Evolutionary conservation across 495 filamentous ascomycete genomes (phyloP).

Genomic region (Pyronema domesticum): DNA sequence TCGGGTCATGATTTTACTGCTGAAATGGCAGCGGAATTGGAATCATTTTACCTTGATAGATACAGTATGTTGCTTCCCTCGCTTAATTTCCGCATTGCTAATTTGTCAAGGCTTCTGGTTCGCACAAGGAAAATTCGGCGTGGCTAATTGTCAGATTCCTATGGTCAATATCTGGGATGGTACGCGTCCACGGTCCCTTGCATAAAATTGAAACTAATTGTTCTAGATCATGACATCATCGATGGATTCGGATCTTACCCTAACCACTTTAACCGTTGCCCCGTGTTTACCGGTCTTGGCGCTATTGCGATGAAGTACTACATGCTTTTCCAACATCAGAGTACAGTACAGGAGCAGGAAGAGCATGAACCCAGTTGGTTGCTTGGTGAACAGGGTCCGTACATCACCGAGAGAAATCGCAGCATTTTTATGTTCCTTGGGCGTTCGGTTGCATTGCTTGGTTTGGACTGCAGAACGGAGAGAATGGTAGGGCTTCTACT

Average conservation of each 20-base stretch:
- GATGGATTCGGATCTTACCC: conserved; percentile 92
- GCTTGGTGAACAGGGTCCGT: conserved; percentile 69
- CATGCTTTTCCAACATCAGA: conserved; percentile 95
- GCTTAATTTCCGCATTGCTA: background rate
- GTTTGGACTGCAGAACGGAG: conserved; percentile 82
- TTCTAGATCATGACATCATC: conserved; percentile 71
- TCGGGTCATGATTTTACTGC: conserved; percentile 50
- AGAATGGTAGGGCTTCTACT: conserved; percentile 36
- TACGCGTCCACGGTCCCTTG: background rate
- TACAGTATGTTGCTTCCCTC: conserved; percentile 37
- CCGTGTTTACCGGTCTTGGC: conserved; percentile 76
- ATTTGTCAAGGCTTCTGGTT: conserved; percentile 48
- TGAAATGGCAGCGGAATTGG: conserved; percentile 70
- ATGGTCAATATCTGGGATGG: conserved; percentile 96
- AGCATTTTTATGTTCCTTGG: conserved; percentile 77
- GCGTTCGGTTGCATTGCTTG: conserved; percentile 59
- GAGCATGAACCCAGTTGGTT: conserved; percentile 81
- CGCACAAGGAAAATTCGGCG: conserved; percentile 79
- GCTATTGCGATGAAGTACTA: conserved; percentile 95
- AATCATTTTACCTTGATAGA: conserved; percentile 66
- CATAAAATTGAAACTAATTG: background rate
- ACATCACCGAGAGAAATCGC: conserved; percentile 70
- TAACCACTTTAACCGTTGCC: conserved; percentile 76
- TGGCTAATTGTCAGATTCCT: conserved; percentile 86
- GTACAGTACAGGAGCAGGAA: conserved; percentile 56